Base-by-base conservation (phyloP, 225 moss, liverwort and hornwort species). In the Rhytidiadelphus loreus region DNA sequence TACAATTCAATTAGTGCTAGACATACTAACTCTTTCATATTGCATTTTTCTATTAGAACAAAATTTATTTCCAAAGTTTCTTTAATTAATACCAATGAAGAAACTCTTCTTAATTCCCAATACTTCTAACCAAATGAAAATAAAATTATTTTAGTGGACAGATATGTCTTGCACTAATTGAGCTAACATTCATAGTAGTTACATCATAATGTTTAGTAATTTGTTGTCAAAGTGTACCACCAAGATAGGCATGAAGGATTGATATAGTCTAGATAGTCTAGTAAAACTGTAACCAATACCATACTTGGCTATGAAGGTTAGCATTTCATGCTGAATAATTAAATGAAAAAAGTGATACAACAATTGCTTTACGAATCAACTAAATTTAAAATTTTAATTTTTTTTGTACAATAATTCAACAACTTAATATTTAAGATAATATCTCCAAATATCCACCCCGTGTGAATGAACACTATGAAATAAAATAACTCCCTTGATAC, bases 41-140 rank as follows among this genome's bases (percentile, higher is more conserved):
- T 1, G 1, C 9, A 37, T 66, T 37, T 37, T 66, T 12, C 5
- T 21, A 22, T n/a, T 66, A n/a, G 66, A 66, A n/a, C 22, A n/a
- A 66, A 66, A n/a, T 12, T 9, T 12, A 66, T 12, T 66, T n/a
- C 12, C 4, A 22, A 22, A 12, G 22, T 7, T 35, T 66, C 7
- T 3, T 22, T n/a, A 4, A n/a, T 66, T 66, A 12, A 21, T 0
- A 0, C 6, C 4, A n/a, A n/a, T 0, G 20, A n/a, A 12, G 12
- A 66, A 33, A 7, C 3, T n/a, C 6, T n/a, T 21, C 1, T 66
- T 8, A 4, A 3, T 37, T 66, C 11, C 9, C 9, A 64, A 17
- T 9, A 62, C 2, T 7, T 0, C 4, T 17, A 10, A 30, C 35
- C 18, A 64, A 35, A 19, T 64, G 1, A 10, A 35, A 64, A 5